Conservation (phyloP, 2,329 filamentous ascomycete genomes). For the Ophiocordyceps polyrhachis-furcata region DNA sequence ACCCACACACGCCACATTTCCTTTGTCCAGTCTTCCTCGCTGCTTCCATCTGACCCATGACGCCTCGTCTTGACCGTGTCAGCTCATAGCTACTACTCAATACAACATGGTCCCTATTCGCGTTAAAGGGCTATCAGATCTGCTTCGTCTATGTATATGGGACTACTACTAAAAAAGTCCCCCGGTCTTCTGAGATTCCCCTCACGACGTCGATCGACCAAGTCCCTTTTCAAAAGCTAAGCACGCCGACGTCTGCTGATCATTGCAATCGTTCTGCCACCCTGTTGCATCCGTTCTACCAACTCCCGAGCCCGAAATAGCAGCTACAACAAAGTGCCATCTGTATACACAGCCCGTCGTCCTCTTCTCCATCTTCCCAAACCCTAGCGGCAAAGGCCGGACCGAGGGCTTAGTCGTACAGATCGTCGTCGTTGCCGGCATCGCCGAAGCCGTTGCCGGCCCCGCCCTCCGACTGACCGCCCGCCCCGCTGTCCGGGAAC, state of each 20-base stretch:
- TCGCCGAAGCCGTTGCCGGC: constrained; percentile 54
- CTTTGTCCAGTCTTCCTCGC: too few species aligned
- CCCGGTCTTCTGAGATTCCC: background rate
- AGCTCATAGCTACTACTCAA: too few species aligned
- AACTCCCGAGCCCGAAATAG: constrained; percentile 15
- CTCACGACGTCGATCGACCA: background rate
- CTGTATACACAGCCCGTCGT: background rate
- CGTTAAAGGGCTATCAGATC: constrained; percentile 1
- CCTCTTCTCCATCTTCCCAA: background rate
- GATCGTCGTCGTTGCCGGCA: constrained; percentile 84
- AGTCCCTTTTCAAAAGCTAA: background rate
- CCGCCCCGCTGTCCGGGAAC: constrained; percentile 57
- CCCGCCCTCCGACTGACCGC: constrained; percentile 44
- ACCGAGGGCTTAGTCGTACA: constrained; percentile 73
- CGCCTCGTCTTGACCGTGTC: too few species aligned
- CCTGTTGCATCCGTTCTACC: constrained; percentile 13
- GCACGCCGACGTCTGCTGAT: background rate
- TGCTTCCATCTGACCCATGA: too few species aligned
- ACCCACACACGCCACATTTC: too few species aligned
- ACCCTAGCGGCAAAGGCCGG: background rate
- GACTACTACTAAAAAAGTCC: constrained; percentile 1
- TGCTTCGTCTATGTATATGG: constrained; percentile 5
- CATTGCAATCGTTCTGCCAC: constrained; percentile 1
- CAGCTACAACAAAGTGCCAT: constrained; percentile 6
- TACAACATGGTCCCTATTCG: too few species aligned